Evolutionary conservation across 495 filamentous ascomycete species (phyloP), one percentile per base, ranked within the genome.

Genomic region (Bryoglossum gracile): DNA sequence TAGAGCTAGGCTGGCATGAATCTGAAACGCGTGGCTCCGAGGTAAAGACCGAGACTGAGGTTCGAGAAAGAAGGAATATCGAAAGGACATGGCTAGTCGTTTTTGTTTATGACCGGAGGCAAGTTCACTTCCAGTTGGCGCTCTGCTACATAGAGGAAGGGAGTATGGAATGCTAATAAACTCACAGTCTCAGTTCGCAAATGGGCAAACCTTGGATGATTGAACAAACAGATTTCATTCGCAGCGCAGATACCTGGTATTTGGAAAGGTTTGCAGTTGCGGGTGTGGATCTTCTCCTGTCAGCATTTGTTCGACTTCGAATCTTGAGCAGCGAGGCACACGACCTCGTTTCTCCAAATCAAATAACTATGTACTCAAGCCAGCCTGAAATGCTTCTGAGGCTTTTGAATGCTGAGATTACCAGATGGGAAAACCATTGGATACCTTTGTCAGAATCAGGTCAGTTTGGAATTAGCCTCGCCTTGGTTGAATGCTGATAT

Each of bases 151-250:
- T n/a, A n/a, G n/a, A n/a, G 24, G 8, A 13, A 13, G 19, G 4
- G 37, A 36, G 43, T 22, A 3, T 10, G 8, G 2, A 23, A n/a
- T 47, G 10, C 38, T 34, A 9, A 41, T 43, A 32, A 21, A 24
- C 9, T 32, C 30, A 26, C 30, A 59, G 59, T 36, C 40, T 62
- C 33, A 62, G 59, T 41, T 41, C 58, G 8, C 56, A 62, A 19
- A 46, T 56, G 14, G 53, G 59, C 4, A 59, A 58, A 14, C 59
- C 59, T 4, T 59, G 56, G 56, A 62, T 62, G 59, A 62, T 62
- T 26, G 59, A 62, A 18, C 49, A 56, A 11, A 53, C 21, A 22
- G 40, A 43, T 23, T 54, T 62, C 24, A 59, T 57, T 21, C 49
- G 53, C 30, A 47, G 45, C 10, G 33, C 42, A 13, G 44, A 56